Conservation (phyloP, 2,329 filamentous ascomycete species). For the Karstenula rhodostoma region DNA sequence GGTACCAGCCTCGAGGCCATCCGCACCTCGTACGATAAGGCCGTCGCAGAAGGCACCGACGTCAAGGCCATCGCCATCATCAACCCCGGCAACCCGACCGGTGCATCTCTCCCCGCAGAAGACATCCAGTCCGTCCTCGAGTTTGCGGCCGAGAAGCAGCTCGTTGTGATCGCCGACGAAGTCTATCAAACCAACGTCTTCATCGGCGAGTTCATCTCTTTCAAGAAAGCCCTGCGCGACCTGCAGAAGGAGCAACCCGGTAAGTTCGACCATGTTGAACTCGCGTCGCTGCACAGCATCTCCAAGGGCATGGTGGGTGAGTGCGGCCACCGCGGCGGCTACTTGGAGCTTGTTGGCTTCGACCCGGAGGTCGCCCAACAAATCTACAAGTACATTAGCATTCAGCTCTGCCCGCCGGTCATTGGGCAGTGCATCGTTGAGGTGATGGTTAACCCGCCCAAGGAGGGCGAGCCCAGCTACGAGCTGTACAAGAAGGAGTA, state of each 20-base stretch:
- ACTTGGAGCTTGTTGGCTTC: conserved; percentile 95
- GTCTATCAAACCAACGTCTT: conserved; percentile 99
- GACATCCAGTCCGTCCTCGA: conserved; percentile 88
- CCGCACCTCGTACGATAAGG: conserved; percentile 74
- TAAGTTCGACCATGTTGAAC: conserved; percentile 84
- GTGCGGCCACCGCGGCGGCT: conserved; percentile 96
- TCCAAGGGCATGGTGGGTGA: conserved; percentile 99
- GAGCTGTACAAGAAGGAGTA: conserved; percentile 87
- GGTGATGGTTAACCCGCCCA: conserved; percentile 96
- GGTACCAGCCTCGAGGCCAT: conserved; percentile 86
- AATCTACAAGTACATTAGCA: conserved; percentile 98
- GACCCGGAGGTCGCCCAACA: conserved; percentile 84
- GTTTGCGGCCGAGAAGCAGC: conserved; percentile 81
- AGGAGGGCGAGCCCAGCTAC: conserved; percentile 81
- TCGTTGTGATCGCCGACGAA: conserved; percentile 94
- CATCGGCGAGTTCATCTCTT: conserved; percentile 89
- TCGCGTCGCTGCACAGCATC: conserved; percentile 89
- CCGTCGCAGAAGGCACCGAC: conserved; percentile 78
- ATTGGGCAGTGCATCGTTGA: conserved; percentile 96
- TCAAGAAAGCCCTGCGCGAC: conserved; percentile 86
- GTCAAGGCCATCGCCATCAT: conserved; percentile 95
- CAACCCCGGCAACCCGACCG: conserved; percentile 98
- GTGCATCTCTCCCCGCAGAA: conserved; percentile 78
- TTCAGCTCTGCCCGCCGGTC: conserved; percentile 94
- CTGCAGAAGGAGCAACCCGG: conserved; percentile 74